Conservation (phyloP, 805 yeast species). For the Wickerhamomyces hampshirensis region DNA sequence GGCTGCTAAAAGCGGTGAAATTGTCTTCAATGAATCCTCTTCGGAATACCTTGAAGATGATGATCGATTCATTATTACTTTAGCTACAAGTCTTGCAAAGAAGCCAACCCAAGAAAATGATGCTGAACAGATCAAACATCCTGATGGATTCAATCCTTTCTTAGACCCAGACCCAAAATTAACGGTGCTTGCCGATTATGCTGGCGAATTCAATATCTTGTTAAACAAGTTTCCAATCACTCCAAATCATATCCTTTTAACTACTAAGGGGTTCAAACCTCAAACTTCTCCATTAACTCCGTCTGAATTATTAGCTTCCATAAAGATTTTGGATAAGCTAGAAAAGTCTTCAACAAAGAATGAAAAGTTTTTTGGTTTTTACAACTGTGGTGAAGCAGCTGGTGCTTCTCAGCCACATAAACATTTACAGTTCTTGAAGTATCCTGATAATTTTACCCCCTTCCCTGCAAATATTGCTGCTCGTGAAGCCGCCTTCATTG, state of each 20-base stretch:
- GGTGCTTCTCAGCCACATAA: constrained; percentile 97
- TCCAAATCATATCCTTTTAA: constrained; percentile 70
- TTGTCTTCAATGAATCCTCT: constrained; percentile 49
- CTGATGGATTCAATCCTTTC: constrained; percentile 61
- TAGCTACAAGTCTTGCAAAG: constrained; percentile 28
- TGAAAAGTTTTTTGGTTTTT: constrained; percentile 70
- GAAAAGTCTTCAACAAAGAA: constrained; percentile 33
- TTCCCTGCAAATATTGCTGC: constrained; percentile 50
- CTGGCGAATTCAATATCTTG: constrained; percentile 54
- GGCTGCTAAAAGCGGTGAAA: constrained; percentile 42
- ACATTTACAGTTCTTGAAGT: constrained; percentile 79
- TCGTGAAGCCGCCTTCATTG: constrained; percentile 46
- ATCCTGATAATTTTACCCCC: constrained; percentile 56
- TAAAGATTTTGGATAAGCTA: constrained; percentile 47
- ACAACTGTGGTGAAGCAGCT: constrained; percentile 80
- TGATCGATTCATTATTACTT: constrained; percentile 28
- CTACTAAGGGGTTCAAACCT: constrained; percentile 67
- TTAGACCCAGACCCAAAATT: constrained; percentile 72
- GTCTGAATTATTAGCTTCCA: constrained; percentile 58
- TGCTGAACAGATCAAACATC: constrained; percentile 28
- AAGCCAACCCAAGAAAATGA: constrained; percentile 35
- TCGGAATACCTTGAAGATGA: constrained; percentile 26
- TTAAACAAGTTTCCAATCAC: constrained; percentile 86
- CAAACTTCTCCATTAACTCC: constrained; percentile 73
- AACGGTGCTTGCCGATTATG: constrained; percentile 50